phyloP scores from a whole-genome alignment of 1,284 basidiomycete species.

The Coriolopsis trogii region DNA sequence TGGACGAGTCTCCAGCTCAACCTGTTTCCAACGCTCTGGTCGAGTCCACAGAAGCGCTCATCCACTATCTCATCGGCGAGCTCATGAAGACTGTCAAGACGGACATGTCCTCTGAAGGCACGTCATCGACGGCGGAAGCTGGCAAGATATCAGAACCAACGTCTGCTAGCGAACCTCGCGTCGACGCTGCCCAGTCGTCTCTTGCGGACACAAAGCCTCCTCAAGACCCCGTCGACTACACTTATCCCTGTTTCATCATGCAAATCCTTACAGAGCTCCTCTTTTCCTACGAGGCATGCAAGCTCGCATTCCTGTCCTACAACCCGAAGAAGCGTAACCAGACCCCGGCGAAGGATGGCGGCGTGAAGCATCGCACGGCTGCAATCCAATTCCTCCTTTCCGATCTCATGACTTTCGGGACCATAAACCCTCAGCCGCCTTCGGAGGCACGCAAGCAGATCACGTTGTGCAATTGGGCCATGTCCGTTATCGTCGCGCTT shows the following conservation, averaged over 20 bases:
- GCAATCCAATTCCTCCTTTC: conserved; percentile 79
- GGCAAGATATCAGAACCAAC: conserved; percentile 3
- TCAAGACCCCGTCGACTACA: conserved; percentile 41
- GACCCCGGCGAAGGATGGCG: conserved; percentile 62
- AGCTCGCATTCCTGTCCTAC: conserved; percentile 84
- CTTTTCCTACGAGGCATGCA: conserved; percentile 93
- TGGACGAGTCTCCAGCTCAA: conserved; percentile 50
- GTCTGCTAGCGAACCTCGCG: conserved; percentile 4
- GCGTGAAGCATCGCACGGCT: conserved; percentile 57
- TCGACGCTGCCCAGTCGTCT: conserved; percentile 3
- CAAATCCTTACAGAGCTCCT: conserved; percentile 91
- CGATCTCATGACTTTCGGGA: conserved; percentile 80
- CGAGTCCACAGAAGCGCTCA: conserved; percentile 63
- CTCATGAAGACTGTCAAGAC: conserved; percentile 63
- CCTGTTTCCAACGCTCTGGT: conserved; percentile 29
- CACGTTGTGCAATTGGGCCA: conserved; percentile 85
- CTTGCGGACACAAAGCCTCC: conserved; percentile 7
- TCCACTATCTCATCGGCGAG: conserved; percentile 77
- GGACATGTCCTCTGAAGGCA: conserved; percentile 21
- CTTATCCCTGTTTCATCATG: conserved; percentile 89
- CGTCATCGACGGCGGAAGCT: conserved; percentile 1
- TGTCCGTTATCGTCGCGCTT: conserved; percentile 89
- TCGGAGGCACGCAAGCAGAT: conserved; percentile 58
- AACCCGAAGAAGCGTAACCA: conserved; percentile 68
- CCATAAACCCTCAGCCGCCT: conserved; percentile 62